phyloP scores from a whole-genome alignment of 495 filamentous ascomycete species.

The Penicillium cataractarum region DNA sequence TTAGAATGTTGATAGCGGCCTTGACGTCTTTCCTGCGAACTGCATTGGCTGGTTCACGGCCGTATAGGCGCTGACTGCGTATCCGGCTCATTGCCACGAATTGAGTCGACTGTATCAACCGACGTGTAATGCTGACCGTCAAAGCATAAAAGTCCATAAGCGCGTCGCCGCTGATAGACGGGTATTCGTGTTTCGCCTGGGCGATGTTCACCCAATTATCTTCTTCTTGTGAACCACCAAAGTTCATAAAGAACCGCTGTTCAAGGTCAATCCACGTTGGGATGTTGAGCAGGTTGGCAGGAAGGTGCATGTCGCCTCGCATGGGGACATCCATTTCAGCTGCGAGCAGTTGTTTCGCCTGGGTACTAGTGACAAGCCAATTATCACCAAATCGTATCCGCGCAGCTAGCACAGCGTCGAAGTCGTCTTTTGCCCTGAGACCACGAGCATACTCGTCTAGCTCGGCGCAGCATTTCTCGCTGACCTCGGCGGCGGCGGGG shows the following conservation, averaged over 20 bases:
- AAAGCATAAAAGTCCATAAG: constrained; percentile 76
- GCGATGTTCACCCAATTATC: constrained; percentile 67
- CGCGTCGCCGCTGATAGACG: constrained; percentile 68
- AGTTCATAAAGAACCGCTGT: constrained; percentile 78
- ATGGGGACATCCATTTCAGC: constrained; percentile 27
- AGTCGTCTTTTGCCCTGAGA: constrained; percentile 60
- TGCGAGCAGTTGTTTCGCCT: constrained; percentile 29
- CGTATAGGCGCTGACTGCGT: constrained; percentile 44
- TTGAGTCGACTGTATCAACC: constrained; percentile 67
- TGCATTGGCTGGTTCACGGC: constrained; percentile 33
- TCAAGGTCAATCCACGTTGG: constrained; percentile 67
- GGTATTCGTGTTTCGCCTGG: constrained; percentile 48
- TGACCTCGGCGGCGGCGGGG: constrained; percentile 75
- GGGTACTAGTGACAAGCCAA: constrained; percentile 56
- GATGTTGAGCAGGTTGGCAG: constrained; percentile 60
- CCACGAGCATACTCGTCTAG: constrained; percentile 70
- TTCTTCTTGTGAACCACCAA: constrained; percentile 49
- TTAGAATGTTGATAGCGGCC: constrained; percentile 59
- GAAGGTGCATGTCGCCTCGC: constrained; percentile 44
- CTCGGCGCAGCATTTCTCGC: constrained; percentile 61
- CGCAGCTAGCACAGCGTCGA: constrained; percentile 57
- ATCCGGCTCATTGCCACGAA: constrained; percentile 66
- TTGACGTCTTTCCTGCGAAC: constrained; percentile 65
- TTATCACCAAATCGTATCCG: constrained; percentile 54
- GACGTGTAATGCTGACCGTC: constrained; percentile 63